A percentile compares a stretch with the other conserved stretches of the same genome.
These are phyloP conservation scores for Fragaria vesca DNA, from an alignment of 306 rosid species.

Conservation along the genomic window DNA sequence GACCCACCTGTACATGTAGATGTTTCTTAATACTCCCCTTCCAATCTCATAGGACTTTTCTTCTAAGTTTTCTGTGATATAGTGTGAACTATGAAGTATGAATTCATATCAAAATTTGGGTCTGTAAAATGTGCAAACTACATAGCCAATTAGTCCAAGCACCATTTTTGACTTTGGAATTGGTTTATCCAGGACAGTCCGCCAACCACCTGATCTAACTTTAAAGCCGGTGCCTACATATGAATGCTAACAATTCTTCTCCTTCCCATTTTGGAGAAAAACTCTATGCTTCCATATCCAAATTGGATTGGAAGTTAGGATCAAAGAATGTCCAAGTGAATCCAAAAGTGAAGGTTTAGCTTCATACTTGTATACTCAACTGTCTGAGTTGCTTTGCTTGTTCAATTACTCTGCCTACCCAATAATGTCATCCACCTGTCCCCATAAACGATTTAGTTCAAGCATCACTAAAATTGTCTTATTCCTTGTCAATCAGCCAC, in stretches of 20 bases:
- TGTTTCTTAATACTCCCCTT: background rate
- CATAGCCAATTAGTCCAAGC: slow-evolving; percentile 4
- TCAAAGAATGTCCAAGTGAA: background rate
- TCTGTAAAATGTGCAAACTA: background rate
- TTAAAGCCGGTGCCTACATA: slow-evolving; percentile 15
- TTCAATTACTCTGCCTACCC: background rate
- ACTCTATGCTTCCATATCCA: background rate
- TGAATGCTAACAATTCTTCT: slow-evolving; percentile 4
- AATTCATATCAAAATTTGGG: background rate
- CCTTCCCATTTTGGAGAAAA: background rate
- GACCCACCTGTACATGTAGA: background rate
- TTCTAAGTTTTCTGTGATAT: background rate
- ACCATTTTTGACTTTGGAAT: slow-evolving; percentile 8
- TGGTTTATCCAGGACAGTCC: background rate
- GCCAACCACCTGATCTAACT: slow-evolving; percentile 2
- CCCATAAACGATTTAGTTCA: background rate
- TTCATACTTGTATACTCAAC: background rate
- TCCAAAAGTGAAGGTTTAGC: background rate
- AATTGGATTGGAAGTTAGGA: background rate
- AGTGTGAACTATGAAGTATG: background rate
- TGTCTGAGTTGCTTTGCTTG: background rate
- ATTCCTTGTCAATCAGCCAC: slow-evolving; percentile 20
- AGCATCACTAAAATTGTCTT: background rate
- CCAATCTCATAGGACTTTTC: background rate
- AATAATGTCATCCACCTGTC: background rate